Base-by-base conservation (phyloP, 2,329 filamentous ascomycete species). In the Colletotrichum gloeosporioides region DNA sequence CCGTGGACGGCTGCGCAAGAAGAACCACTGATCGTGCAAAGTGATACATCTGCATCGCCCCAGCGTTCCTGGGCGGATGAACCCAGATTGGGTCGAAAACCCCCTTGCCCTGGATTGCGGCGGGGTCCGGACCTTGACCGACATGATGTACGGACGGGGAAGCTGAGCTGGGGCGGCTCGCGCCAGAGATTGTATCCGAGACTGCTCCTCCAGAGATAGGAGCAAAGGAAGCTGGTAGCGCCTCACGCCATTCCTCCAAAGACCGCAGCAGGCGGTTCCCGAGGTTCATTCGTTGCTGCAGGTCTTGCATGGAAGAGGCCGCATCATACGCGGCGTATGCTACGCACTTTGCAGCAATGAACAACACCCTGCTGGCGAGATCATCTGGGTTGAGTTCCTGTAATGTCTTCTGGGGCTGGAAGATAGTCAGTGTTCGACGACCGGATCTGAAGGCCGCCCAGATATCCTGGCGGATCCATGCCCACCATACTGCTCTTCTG, bases 361-460 rank as follows among this genome's bases (percentile, higher is more conserved):
- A 92, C 1, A 89, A 83, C 0, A 89, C 86, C 3, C 88, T 84
- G 18, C 86, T 85, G 1, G 89, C 89, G 57, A 92, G 83, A 70
- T 92, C 90, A 72, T 90, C 86, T 3, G 87, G 84, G 15, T 82
- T 86, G 72, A 92, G 85, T 4, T 86, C 84, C 18, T 84, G 81
- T 53, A 89, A 85, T 2, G 85, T 82, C 76, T 86, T 88, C 10
- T 85, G 87, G 0, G 90, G 90, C 71, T 85, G 86, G 89, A 90
- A 92, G 77, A 92, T 91, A 18, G 87, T 92, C 78, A 92, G 87
- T 18, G 88, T 87, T 5, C 88, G 85, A 22, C 91, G 84, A 10
- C 85, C 85, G 79, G 92, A 90, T 9, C 90, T 86, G 79, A 92
- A 92, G 0, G 91, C 91, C 3, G 90, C 91, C 91, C 91, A 93